Conservation (phyloP, 768 basidiomycete genomes). For the Tremella yokohamensis region DNA sequence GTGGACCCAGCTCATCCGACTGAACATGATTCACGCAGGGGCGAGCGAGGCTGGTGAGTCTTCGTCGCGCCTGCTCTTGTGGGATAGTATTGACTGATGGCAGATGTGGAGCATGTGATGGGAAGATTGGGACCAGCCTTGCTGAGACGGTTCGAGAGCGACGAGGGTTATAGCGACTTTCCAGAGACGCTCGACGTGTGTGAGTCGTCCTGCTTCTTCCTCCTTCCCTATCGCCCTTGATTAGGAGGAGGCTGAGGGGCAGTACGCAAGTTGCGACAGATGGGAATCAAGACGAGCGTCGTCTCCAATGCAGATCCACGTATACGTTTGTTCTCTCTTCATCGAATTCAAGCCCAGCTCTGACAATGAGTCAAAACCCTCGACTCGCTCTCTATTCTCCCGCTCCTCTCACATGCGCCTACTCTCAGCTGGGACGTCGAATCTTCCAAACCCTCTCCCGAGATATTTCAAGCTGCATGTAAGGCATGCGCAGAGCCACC, state of each 20-base stretch:
- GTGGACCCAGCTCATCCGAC: slow-evolving; percentile 45
- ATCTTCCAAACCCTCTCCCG: slow-evolving; percentile 34
- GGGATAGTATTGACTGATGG: too few species aligned
- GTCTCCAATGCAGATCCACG: slow-evolving; percentile 49
- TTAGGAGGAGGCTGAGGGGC: slow-evolving; percentile 4
- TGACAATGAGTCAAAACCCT: slow-evolving; percentile 40
- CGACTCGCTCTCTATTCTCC: slow-evolving; percentile 30
- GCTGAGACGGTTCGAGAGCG: slow-evolving; percentile 41
- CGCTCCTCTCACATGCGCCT: slow-evolving; percentile 32
- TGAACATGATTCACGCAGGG: slow-evolving; percentile 36
- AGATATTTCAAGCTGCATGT: slow-evolving; percentile 39
- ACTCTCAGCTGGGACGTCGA: slow-evolving; percentile 45
- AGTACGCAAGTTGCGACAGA: slow-evolving; percentile 31
- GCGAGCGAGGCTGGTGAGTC: slow-evolving; percentile 26
- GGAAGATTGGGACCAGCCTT: slow-evolving; percentile 27
- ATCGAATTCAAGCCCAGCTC: neutral
- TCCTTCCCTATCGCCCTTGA: neutral
- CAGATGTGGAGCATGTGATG: slow-evolving; percentile 30
- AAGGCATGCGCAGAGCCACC: slow-evolving; percentile 18
- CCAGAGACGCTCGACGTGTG: slow-evolving; percentile 37
- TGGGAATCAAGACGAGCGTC: slow-evolving; percentile 37
- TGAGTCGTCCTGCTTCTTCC: slow-evolving; percentile 17
- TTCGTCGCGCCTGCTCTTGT: too few species aligned
- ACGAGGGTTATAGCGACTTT: slow-evolving; percentile 42
- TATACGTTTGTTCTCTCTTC: slow-evolving; percentile 30